Base-by-base conservation (phyloP, 1,284 basidiomycete species). In the Ceratorhiza oryzae-sativae region DNA sequence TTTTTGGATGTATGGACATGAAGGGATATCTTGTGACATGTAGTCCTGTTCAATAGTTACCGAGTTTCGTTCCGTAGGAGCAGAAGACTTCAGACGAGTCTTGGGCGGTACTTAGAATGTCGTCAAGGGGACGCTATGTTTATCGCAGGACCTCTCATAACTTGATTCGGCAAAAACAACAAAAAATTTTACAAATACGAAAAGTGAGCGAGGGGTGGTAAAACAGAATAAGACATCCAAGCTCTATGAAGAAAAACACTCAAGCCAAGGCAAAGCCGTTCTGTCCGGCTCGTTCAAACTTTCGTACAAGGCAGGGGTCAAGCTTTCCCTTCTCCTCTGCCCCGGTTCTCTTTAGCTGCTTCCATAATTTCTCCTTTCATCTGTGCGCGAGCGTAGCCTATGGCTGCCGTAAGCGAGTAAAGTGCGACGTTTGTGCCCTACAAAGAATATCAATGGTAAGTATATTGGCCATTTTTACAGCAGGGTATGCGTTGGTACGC, bases 401-500 rank as follows among this genome's bases (percentile, higher is more conserved):
- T 76, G 46, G 84, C 83, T n/a, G 90, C 90, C 76, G 91, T 85
- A 61, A 90, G 77, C 9, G 90, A 90, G 82, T 86, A 93, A 73
- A 92, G 80, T 30, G 88, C 87, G 41, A 86, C 88, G 78, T 93
- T 93, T 46, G 89, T 91, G 67, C 91, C 91, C 91, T 92, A 72
- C 23, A 55, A 71, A 25, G 32, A 3, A 18, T 36, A 27, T 45
- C 20, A 56, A 53, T 46, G 27, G 34, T 58, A 13, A 42, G 20
- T 41, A 27, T 49, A 18, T n/a, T 18, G 25, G 27, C 23, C 25
- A 46, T 42, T 36, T 13, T 6, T 15, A 49, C 32, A 49, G 42
- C 8, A 20, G 20, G 9, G 10, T 12, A 39, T n/a, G 55, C 51
- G 48, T 18, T 6, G 23, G 32, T 56, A 77, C 85, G 76, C 77